Percentiles rank a stretch among this genome's conserved stretches.
Conservation (phyloP, 768 basidiomycete species). For the Lactarius vividus region DNA sequence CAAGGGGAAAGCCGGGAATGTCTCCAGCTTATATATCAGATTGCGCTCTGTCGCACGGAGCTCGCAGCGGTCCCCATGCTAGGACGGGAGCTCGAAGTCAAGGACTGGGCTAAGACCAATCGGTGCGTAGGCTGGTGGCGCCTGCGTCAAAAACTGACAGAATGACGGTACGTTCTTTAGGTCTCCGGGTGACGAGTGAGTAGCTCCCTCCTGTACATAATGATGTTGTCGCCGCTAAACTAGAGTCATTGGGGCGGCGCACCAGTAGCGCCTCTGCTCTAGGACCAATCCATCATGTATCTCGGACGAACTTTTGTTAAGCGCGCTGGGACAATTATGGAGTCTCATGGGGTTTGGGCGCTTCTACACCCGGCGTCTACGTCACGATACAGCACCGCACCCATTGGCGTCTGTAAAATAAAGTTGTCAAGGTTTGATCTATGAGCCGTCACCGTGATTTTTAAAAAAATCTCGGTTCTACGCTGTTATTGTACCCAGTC, state of each 20-base stretch:
- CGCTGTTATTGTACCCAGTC: neutral
- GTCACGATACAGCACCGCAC: neutral
- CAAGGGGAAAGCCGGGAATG: no score
- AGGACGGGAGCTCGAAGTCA: constrained; percentile 12
- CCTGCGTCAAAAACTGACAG: constrained; percentile 8
- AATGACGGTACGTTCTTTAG: constrained; percentile 12
- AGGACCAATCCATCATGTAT: no score
- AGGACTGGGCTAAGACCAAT: constrained; percentile 11
- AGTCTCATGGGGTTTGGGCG: neutral
- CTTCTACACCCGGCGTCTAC: neutral
- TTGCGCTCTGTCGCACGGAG: constrained; percentile 38
- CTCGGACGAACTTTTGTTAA: neutral
- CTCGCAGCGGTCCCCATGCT: constrained; percentile 32
- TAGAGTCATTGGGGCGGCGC: neutral
- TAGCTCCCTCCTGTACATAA: no score
- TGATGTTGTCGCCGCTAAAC: neutral
- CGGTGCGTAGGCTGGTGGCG: constrained; percentile 13
- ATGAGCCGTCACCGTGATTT: no score
- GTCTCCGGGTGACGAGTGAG: neutral
- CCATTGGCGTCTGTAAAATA: neutral
- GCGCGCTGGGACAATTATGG: neutral
- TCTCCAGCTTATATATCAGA: no score
- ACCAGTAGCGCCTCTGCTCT: neutral
- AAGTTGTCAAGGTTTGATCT: no score
- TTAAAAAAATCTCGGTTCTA: no score